Base-by-base conservation (phyloP, 2,329 filamentous ascomycete genomes). In the Cryphonectria naterciae region DNA sequence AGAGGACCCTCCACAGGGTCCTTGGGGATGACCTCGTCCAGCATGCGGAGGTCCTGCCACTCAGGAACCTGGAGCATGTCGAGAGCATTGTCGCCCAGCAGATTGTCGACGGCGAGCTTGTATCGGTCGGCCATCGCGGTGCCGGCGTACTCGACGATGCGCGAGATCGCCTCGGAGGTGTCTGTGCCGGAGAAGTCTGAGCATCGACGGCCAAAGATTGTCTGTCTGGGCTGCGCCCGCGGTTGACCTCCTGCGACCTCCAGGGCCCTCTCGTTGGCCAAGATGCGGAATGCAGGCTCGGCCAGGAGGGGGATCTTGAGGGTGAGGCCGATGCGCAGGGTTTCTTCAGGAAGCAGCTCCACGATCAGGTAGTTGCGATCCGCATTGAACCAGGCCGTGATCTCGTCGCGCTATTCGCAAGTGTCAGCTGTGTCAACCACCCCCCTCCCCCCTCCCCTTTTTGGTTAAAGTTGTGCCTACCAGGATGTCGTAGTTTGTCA, bases 191-290 rank as follows among this genome's bases (percentile, higher is more conserved):
- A 65, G 43, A 73, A 68, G 43, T 63, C 67, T 5, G 70, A 70
- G 28, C 28, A 61, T 6, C 67, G 64, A 7, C 72, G 67, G 4
- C 70, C 67, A 28, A 73, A 72, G 19, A 72, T 66, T 37, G 72
- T 73, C 60, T 49, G 61, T 11, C 64, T 56, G 52, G 65, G 65
- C 46, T 72, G 52, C 1, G 15, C 81, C 76, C 2, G 85, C 84
- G n/a, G 81, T 75, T 62, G 65, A 25, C 35, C 66, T 28, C 76
- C 78, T 10, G 82, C 79, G 35, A 82, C 77, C 56, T 81, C 81
- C 17, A 92, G 75, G 4, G 89, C 89, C 67, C 86, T 83, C 75
- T 93, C 90, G 25, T 86, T 88, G 32, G 92, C 89, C 5, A 92
- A 82, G 37, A 91, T 85, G 15, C 84, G 82, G 74, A 91, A 92